phyloP scores from a whole-genome alignment of 495 filamentous ascomycete species.

The Friedmanniomyces simplex region DNA sequence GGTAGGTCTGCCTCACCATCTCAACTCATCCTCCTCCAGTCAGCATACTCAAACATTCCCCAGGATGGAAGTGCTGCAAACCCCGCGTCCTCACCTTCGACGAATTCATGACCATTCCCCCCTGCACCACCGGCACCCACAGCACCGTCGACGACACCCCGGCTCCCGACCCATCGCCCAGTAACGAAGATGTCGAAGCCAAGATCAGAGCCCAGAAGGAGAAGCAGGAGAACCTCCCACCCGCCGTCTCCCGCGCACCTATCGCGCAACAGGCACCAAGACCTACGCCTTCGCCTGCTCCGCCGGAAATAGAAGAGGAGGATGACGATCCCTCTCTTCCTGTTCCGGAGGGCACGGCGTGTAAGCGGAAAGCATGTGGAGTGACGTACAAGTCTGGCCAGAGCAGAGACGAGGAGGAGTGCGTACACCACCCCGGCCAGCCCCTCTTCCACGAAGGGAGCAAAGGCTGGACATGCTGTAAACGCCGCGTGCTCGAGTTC shows the following conservation, averaged over 20 bases:
- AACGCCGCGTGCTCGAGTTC: constrained; percentile 88
- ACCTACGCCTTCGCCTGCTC: constrained; percentile 49
- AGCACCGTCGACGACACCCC: constrained; percentile 73
- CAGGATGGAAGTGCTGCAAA: constrained; percentile 99
- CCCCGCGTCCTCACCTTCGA: constrained; percentile 95
- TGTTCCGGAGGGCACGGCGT: constrained; percentile 61
- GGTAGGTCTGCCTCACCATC: constrained; percentile 45
- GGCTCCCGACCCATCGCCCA: constrained; percentile 40
- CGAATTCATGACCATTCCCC: constrained; percentile 89
- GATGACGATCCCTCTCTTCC: constrained; percentile 67
- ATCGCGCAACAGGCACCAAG: constrained; percentile 40
- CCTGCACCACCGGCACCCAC: constrained; percentile 91
- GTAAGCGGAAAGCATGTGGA: constrained; percentile 67
- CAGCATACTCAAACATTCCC: constrained; percentile 9
- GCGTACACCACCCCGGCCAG: constrained; percentile 72
- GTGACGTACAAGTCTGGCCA: constrained; percentile 47
- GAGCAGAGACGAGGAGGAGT: constrained; percentile 62
- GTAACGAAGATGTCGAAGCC: constrained; percentile 15
- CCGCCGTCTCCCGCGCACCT: constrained; percentile 38
- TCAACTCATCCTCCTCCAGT: neutral
- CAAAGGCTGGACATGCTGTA: constrained; percentile 96
- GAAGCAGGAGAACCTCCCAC: constrained; percentile 17
- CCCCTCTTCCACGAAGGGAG: constrained; percentile 95
- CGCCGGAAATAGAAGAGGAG: constrained; percentile 54
- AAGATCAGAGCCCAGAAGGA: constrained; percentile 18